Evolutionary conservation across 2,329 filamentous ascomycete species (phyloP), one percentile per base, ranked within the genome.

Genomic region (Tolypocladium sp.): DNA sequence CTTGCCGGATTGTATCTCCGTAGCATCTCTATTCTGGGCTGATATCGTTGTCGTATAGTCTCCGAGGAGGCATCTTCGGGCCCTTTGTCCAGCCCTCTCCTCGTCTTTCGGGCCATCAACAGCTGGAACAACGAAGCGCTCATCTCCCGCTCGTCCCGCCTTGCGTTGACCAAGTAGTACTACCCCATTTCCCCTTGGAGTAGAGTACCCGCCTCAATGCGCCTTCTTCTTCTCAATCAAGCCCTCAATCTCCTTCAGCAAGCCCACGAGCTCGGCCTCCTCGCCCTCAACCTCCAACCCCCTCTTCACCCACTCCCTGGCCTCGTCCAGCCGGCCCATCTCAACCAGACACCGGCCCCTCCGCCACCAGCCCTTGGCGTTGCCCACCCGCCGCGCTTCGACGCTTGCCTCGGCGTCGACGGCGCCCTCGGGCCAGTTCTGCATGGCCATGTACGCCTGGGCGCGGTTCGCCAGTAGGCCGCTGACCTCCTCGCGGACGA

Each of bases 281-380:
- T 82, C 85, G 15, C 88, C 89, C 77, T 96, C 92, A 71, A 92
- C 86, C 78, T 96, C 93, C 59, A 96, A 73, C 0, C 85, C 92
- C 69, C 84, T 82, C 64, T 81, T 82, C 46, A 96, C 82, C 85
- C 92, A 95, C 63, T 87, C 85, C 67, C 80, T 80, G 1, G 92
- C 92, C 83, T 97, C 93, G 58, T 90, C 86, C 68, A 90, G 76
- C 61, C 93, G 76, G 1, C 89, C 89, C 94, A 97, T 97, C 84
- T 99, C 94, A 64, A 88, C 76, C 70, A 97, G 74, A 70, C 91
- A 95, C 77, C 86, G 86, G 12, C 90, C 94, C 62, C 90, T 81
- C 62, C 94, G 81, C 88, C 91, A 97, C 91, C 93, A 97, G 0
- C 87, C 92, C 84, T 97, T 97, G 1, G 90, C 86, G 73, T 99